Conservation (phyloP, 257 asterid genomes). For the Forsythia viridissima region DNA sequence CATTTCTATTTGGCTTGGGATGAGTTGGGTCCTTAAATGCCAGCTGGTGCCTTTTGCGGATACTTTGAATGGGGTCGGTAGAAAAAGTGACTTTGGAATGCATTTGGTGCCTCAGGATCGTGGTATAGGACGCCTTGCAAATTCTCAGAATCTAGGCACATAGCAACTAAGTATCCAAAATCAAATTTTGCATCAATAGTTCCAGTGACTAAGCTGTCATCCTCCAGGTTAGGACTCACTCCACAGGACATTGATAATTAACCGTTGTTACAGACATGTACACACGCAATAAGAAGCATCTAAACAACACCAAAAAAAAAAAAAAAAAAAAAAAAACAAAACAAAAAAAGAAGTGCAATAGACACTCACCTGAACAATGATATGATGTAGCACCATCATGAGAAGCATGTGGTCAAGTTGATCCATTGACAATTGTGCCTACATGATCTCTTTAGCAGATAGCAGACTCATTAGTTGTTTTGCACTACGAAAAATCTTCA, state of each 20-base stretch:
- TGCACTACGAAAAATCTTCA: slow-evolving; percentile 9
- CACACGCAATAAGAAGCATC: not conserved
- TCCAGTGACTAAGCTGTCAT: slow-evolving; percentile 64
- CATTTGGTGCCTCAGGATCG: slow-evolving; percentile 38
- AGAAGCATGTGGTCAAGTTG: slow-evolving; percentile 38
- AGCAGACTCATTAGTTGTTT: slow-evolving; percentile 17
- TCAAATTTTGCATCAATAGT: slow-evolving; percentile 91
- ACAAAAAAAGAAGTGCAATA: slow-evolving; percentile 6
- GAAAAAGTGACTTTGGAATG: slow-evolving; percentile 33
- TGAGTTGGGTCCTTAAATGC: slow-evolving; percentile 61
- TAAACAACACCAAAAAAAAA: not conserved
- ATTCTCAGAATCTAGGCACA: slow-evolving; percentile 65
- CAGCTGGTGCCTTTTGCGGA: slow-evolving; percentile 53
- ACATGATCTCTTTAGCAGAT: slow-evolving; percentile 42
- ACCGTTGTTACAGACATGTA: slow-evolving; percentile 11
- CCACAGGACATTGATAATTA: slow-evolving; percentile 28
- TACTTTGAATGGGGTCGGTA: slow-evolving; percentile 36
- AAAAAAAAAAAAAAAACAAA: not conserved
- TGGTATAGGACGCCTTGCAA: slow-evolving; percentile 86
- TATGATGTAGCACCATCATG: slow-evolving; percentile 43
- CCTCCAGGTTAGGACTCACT: slow-evolving; percentile 53
- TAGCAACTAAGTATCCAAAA: slow-evolving; percentile 73
- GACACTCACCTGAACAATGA: slow-evolving; percentile 55
- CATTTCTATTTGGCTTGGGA: slow-evolving; percentile 79
- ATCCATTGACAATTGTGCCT: slow-evolving; percentile 31